phyloP scores from a whole-genome alignment of 2,329 filamentous ascomycete genomes.

The Fusarium keratoplasticum region DNA sequence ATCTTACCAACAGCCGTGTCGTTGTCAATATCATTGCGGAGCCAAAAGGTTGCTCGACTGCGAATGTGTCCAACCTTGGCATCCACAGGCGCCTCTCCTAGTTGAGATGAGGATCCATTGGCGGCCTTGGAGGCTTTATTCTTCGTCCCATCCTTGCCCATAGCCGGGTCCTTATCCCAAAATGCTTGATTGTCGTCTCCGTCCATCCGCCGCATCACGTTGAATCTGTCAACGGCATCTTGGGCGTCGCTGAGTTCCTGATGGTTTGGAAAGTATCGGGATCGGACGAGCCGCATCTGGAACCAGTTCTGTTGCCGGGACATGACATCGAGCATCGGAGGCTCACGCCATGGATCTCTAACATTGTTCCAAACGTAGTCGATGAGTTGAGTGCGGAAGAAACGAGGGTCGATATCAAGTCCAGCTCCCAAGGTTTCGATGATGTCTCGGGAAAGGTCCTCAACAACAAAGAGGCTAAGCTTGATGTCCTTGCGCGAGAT shows the following conservation, averaged over 20 bases:
- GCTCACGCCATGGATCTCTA: neutral
- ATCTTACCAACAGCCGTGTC: neutral
- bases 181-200: neutral
- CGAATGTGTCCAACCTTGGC: neutral
- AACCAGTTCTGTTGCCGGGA: neutral
- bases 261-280: neutral
- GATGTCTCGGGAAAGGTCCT: slow-evolving; percentile 1
- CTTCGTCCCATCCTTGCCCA: neutral
- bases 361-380: slow-evolving; percentile 2
- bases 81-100: neutral
- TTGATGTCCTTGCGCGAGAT: neutral
- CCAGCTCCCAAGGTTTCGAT: neutral
- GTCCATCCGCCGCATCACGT: neutral
- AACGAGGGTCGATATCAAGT: neutral
- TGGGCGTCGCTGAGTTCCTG: neutral
- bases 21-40: neutral
- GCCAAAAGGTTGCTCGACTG: slow-evolving; percentile 5
- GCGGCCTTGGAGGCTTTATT: neutral
- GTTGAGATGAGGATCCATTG: neutral
- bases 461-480: neutral
- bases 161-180: neutral
- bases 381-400: neutral
- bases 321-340: neutral
- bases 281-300: neutral
- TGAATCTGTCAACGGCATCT: neutral